Conservation (phyloP, 1,139 yeast genomes). For the Pichia sp. region DNA sequence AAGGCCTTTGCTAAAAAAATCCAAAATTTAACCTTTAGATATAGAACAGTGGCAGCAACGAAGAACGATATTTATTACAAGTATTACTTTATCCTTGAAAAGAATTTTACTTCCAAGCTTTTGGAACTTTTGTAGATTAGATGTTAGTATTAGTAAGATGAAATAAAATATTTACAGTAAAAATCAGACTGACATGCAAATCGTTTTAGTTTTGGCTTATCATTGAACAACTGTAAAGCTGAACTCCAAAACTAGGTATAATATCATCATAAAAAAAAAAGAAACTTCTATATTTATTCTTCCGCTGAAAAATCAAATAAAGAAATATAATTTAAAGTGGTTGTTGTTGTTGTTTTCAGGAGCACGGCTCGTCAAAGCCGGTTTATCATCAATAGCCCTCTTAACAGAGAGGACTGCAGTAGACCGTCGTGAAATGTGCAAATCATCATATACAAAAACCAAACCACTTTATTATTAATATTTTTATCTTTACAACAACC, state of each 20-base stretch:
- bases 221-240: constrained; percentile 8
- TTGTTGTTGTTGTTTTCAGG: constrained; percentile 17
- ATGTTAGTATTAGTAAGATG: background rate
- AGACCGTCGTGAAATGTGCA: constrained; percentile 99
- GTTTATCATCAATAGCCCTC: constrained; percentile 83
- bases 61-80: constrained; percentile 13
- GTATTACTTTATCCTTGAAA: constrained; percentile 9
- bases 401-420: constrained; percentile 76
- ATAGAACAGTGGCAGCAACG: constrained; percentile 12
- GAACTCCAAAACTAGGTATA: constrained; percentile 19
- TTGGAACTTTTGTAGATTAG: background rate
- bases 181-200: constrained; percentile 76
- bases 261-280: constrained; percentile 13
- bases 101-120: constrained; percentile 1
- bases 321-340: background rate
- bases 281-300: background rate
- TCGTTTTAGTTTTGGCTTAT: constrained; percentile 34
- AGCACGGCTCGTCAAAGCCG: constrained; percentile 93
- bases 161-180: background rate
- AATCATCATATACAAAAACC: constrained; percentile 75
- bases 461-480: background rate
- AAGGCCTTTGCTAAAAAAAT: constrained; percentile 1
- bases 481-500: background rate
- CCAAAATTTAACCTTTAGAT: constrained; percentile 8
- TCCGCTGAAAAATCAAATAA: constrained; percentile 3